Percentiles rank a stretch among this genome's conserved stretches.
These are phyloP conservation scores for Penicillium chermesinum DNA, from an alignment of 495 filamentous ascomycete genomes.

Conservation along the genomic window DNA sequence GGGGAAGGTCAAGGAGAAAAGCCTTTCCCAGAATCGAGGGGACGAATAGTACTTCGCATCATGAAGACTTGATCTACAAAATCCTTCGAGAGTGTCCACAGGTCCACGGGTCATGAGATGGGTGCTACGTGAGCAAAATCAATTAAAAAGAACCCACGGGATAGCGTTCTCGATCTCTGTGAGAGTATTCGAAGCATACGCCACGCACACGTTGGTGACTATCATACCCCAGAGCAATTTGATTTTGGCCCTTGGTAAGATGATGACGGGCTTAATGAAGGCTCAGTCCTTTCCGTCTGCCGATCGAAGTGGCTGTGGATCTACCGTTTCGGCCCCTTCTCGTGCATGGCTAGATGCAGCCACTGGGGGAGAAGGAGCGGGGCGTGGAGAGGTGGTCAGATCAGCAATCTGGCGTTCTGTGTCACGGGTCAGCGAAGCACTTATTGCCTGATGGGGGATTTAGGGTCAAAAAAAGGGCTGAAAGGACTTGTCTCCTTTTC, in stretches of 20 bases:
- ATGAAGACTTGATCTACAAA: neutral
- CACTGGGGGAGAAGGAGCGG: conserved; percentile 6
- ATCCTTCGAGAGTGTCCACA: neutral
- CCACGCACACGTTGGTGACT: neutral
- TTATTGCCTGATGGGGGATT: neutral
- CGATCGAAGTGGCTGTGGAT: conserved; percentile 22
- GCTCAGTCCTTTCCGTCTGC: conserved; percentile 22
- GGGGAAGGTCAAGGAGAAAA: too few relatives aligned
- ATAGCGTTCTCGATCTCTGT: neutral
- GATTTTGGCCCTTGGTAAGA: neutral
- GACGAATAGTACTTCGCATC: neutral
- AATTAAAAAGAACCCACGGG: too few relatives aligned
- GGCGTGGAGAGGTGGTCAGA: conserved; percentile 15
- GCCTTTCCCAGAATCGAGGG: neutral
- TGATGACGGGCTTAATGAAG: neutral
- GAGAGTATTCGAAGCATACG: neutral
- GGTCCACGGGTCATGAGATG: neutral
- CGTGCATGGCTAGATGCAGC: conserved; percentile 10
- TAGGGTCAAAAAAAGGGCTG: too few relatives aligned
- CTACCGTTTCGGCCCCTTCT: conserved; percentile 19
- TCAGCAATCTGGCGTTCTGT: conserved; percentile 37
- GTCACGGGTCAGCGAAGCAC: too few relatives aligned
- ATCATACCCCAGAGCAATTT: neutral
- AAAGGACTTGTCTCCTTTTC: too few relatives aligned
- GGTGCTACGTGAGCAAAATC: neutral